Base-by-base conservation (phyloP, 2,329 filamentous ascomycete genomes). In the Thielaviopsis punctulata region DNA sequence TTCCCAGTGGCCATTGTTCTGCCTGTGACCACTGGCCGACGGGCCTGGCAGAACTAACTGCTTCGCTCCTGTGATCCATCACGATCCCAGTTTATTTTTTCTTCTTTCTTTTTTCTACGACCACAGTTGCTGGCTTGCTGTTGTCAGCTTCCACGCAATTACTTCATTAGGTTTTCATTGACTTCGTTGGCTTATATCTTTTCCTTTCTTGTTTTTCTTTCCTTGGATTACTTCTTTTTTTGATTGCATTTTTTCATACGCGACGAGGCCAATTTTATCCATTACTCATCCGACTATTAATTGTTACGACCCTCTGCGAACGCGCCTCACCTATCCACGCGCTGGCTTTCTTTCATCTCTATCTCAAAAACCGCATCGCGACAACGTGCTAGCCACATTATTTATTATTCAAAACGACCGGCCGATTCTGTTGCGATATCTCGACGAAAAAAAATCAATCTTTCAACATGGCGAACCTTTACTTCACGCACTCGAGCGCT, bases 391-490 rank as follows among this genome's bases (percentile, higher is more conserved):
- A n/a, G 36, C 4, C 36, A 41, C 18, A n/a, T 2, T 18, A 41
- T 18, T 36, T 41, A 41, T 41, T 19, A 15, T 19, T 41, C 5
- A 7, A 41, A 41, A 41, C 18, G 36, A 18, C n/a, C 36, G 36
- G 19, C n/a, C 36, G 36, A 41, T 24, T 23, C 15, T 18, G 15
- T 24, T 46, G n/a, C 44, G 22, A 24, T 46, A 24, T 9, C 19
- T 27, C 44, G 44, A 46, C 44, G 9, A 15, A 57, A 52, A 56
- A 58, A 53, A 54, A 59, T 63, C 60, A 63, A 66, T n/a, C n/a
- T n/a, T n/a, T n/a, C 65, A 69, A 86, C 63, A 95, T 98, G 92
- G 79, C 90, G 72, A 94, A 93, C 71, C 82, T 90, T 60, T 82
- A 82, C 66, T 95, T 95, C 65, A 76, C 84, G 64, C 86, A 88